Conservation (phyloP, 257 asterid species). For the Euphrasia confusa region DNA sequence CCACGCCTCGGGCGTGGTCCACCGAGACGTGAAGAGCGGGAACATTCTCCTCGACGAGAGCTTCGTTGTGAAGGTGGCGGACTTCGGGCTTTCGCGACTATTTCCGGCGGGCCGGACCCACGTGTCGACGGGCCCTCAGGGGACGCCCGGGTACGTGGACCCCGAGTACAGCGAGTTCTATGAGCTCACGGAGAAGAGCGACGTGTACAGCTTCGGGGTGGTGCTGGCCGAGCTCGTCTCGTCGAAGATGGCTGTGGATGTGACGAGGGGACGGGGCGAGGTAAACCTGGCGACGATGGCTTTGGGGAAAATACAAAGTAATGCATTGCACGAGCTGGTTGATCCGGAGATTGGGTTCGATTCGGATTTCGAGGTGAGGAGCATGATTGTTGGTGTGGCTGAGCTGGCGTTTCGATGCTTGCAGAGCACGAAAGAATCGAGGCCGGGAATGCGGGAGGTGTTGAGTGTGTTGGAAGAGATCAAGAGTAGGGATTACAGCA, state of each 20-base stretch:
- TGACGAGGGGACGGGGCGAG: constrained; percentile 28
- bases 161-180: constrained; percentile 35
- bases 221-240: constrained; percentile 39
- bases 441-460: constrained; percentile 32
- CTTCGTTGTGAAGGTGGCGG: constrained; percentile 31
- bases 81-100: constrained; percentile 36
- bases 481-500: constrained; percentile 22
- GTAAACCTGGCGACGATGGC: constrained; percentile 35
- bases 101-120: constrained; percentile 30
- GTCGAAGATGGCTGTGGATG: constrained; percentile 31
- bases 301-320: constrained; percentile 23
- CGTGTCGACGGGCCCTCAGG: constrained; percentile 37
- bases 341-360: constrained; percentile 31
- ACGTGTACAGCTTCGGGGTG: constrained; percentile 39
- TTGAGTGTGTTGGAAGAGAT: constrained; percentile 24
- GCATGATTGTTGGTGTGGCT: constrained; percentile 28
- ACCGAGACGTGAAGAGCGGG: constrained; percentile 32
- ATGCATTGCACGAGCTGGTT: constrained; percentile 28
- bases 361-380: constrained; percentile 21
- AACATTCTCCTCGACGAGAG: constrained; percentile 33
- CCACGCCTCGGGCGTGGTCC: constrained; percentile 35
- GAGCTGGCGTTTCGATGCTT: constrained; percentile 41
- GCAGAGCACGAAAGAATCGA: constrained; percentile 32
- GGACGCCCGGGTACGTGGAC: constrained; percentile 36
- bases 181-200: constrained; percentile 35